Base-by-base conservation (phyloP, 805 yeast genomes). In the Candida coquimbonensis region DNA sequence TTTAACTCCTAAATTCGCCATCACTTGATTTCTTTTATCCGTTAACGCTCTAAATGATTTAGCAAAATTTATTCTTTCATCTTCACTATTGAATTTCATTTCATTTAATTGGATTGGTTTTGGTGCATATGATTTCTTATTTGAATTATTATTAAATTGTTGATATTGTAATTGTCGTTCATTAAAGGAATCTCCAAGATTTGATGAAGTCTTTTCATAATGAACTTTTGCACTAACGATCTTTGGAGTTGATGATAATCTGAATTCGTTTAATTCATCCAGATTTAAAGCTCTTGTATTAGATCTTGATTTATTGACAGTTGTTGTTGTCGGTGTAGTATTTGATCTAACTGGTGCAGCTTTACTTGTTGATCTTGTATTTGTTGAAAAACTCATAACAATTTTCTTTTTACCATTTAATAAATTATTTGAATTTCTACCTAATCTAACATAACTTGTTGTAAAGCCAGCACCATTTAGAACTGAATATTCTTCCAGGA, bases 391-490 rank as follows among this genome's bases (percentile, higher is more conserved):
- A 16, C 72, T 65, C 68, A 85, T 76, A 8, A 64, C 60, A n/a
- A 86, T 70, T 40, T 60, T 67, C 47, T 69, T 68, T 4, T 54
- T 58, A 2, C 75, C 76, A 9, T 56, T 53, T 42, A 83, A 55
- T 1, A 88, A 69, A 1, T 56, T 57, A 14, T 63, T 56, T 1
- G 89, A 80, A n/a, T 72, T 65, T 1, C 70, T 68, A 0, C 96
- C 96, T 1, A 72, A 53, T 50, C 71, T 72, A 6, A 90, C 75
- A 57, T 91, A 91, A 44, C 85, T 83, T 2, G 84, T 69, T 0
- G 95, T 85, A 67, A 83, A 90, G 0, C 96, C 95, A n/a, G 79
- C 75, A 19, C 75, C 78, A 53, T 80, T 86, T 72, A 81, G 77
- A 7, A 82, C 69, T 2, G 88, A 76, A 55, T 81, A 83, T 60